A percentile compares a stretch with the other conserved stretches of the same genome.
These are phyloP conservation scores for Neurospora sp. DNA, from an alignment of 2,329 filamentous ascomycete species.

Conservation along the genomic window DNA sequence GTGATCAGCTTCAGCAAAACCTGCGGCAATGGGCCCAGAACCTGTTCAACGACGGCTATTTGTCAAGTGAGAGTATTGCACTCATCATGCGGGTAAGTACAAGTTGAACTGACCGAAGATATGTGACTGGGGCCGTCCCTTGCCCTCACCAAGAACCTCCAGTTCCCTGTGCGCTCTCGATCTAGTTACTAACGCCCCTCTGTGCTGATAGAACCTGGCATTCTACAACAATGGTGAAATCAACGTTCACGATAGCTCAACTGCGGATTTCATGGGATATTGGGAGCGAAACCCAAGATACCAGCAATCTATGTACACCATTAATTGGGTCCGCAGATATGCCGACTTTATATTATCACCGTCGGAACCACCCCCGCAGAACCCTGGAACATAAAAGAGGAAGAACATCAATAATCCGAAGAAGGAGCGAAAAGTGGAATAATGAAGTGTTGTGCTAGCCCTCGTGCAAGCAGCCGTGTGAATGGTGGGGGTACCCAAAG, in stretches of 20 bases:
- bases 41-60: background rate
- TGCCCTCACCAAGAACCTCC: background rate
- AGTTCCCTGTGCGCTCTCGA: background rate
- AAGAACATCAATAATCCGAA: too few relatives aligned
- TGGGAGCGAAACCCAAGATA: background rate
- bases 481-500: too few relatives aligned
- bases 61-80: background rate
- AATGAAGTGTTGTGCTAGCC: background rate
- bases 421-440: too few relatives aligned
- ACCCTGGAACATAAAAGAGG: background rate
- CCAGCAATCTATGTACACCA: background rate
- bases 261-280: background rate
- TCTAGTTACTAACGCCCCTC: background rate
- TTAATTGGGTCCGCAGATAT: background rate
- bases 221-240: background rate
- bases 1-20: background rate
- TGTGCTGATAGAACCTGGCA: background rate
- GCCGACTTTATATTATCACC: background rate
- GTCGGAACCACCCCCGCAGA: background rate
- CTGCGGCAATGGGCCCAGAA: background rate
- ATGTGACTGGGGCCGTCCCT: background rate
- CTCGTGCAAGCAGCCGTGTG: too few relatives aligned
- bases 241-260: background rate
- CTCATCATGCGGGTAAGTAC: background rate
- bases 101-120: background rate